These are phyloP conservation scores for Passalora sequoiae DNA, from an alignment of 2,329 filamentous ascomycete species.

Conservation along the genomic window DNA sequence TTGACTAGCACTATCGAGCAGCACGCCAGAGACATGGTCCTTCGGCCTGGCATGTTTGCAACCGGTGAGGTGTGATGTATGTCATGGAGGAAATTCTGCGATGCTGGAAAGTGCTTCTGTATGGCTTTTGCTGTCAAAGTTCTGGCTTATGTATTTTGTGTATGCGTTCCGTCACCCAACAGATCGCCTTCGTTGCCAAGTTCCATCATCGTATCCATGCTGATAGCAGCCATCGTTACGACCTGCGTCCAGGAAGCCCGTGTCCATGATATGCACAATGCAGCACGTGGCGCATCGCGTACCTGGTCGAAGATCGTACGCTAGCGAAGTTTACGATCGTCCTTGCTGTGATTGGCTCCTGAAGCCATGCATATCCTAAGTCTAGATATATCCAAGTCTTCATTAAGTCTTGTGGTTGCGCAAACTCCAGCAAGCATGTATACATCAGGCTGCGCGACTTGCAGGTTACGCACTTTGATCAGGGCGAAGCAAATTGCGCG, in stretches of 20 bases:
- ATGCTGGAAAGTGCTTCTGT: no score
- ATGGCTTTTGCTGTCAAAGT: no score
- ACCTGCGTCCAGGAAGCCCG: no score
- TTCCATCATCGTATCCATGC: no score
- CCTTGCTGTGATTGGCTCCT: not conserved
- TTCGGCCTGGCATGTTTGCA: conserved; percentile 1
- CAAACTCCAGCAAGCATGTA: not conserved
- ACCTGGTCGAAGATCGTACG: conserved; percentile 1
- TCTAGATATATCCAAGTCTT: not conserved
- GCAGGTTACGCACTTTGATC: conserved; percentile 7
- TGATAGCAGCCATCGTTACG: not conserved
- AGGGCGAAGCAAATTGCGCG: conserved; percentile 4
- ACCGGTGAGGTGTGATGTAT: not conserved
- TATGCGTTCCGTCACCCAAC: conserved; percentile 3
- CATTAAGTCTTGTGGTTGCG: no score
- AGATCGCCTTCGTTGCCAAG: no score
- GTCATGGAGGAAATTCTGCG: conserved; percentile 1
- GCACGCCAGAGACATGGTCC: conserved; percentile 4
- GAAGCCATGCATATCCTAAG: not conserved
- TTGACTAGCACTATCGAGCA: not conserved
- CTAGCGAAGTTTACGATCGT: conserved; percentile 1
- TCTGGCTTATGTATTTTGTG: no score
- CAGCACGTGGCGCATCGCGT: no score
- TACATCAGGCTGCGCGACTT: conserved; percentile 2
- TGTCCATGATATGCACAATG: no score